Conservation (phyloP, 495 filamentous ascomycete genomes). For the Xylaria grammica region DNA sequence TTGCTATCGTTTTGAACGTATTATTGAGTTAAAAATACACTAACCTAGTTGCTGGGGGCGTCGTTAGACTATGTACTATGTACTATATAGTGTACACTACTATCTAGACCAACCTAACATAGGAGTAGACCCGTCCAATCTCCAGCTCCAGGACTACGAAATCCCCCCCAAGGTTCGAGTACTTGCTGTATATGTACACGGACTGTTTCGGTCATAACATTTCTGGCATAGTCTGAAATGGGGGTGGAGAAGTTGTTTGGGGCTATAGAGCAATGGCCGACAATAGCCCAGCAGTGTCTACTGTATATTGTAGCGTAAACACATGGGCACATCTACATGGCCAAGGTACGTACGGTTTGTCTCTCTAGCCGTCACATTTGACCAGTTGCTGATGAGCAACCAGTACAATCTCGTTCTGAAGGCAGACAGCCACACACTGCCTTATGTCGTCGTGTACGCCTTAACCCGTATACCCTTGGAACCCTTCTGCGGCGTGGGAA, state of each 20-base stretch:
- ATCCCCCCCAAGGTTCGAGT: too few species aligned
- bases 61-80: too few species aligned
- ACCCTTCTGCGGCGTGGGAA: constrained; percentile 7
- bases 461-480: constrained; percentile 16
- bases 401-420: too few species aligned
- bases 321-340: neutral
- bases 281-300: neutral
- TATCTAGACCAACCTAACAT: too few species aligned
- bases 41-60: too few species aligned
- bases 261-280: neutral
- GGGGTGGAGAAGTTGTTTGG: neutral
- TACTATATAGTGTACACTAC: too few species aligned
- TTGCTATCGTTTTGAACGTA: neutral
- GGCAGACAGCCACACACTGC: too few species aligned
- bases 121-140: too few species aligned
- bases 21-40: constrained; percentile 2
- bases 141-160: too few species aligned
- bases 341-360: too few species aligned
- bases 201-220: neutral
- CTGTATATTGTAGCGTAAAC: neutral
- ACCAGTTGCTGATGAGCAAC: too few species aligned
- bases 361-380: too few species aligned
- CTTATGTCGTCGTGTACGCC: constrained; percentile 2
- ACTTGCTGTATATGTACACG: neutral
- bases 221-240: neutral